A percentile compares a stretch with the other conserved stretches of the same genome.
Evolutionary conservation across 2,329 filamentous ascomycete genomes (phyloP).

Genomic region (Neofusicoccum sp.): DNA sequence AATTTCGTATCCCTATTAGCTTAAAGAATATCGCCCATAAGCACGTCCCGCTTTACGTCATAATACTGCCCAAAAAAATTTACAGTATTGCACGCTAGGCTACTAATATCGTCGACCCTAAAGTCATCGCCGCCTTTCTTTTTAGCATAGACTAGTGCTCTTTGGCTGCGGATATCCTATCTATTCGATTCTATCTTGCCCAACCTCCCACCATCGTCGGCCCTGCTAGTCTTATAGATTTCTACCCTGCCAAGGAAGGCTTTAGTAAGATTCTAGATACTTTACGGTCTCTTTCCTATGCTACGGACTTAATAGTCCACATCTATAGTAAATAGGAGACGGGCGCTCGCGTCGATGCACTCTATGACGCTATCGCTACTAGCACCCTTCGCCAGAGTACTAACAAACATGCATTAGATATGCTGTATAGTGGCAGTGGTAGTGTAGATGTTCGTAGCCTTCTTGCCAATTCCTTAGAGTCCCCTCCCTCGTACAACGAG

Average conservation of each 20-base stretch:
- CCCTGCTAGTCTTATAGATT: neutral
- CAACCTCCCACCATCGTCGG: neutral
- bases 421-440: neutral
- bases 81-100: too few relatives aligned
- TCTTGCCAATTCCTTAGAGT: neutral
- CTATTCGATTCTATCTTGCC: neutral
- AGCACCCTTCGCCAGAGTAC: neutral
- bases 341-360: neutral
- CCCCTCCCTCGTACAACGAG: neutral
- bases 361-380: neutral
- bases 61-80: neutral
- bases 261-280: neutral
- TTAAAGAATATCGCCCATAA: neutral
- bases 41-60: neutral
- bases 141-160: neutral
- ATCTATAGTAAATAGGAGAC: neutral
- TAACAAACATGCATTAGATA: neutral
- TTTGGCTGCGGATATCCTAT: neutral
- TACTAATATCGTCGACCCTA: too few relatives aligned
- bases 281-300: neutral
- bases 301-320: neutral
- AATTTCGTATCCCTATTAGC: neutral
- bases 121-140: too few relatives aligned
- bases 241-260: neutral
- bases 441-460: neutral